Evolutionary conservation across 2,329 filamentous ascomycete species (phyloP).

Genomic region (Aspergillus clavatus): DNA sequence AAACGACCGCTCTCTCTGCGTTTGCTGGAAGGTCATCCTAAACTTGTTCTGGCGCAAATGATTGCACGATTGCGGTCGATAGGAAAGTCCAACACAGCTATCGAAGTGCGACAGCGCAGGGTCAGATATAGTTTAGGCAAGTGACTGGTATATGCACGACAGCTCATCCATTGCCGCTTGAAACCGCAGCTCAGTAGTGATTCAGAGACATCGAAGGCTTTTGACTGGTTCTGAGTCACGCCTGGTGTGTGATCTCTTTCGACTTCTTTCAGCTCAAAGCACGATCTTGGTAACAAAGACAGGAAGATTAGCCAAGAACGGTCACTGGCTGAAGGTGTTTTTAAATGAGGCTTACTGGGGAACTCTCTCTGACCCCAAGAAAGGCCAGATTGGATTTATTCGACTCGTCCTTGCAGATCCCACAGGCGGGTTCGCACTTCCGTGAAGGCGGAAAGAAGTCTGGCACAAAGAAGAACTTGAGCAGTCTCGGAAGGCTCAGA

Average conservation of each 20-base stretch:
- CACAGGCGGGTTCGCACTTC: background rate
- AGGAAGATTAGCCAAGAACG: background rate
- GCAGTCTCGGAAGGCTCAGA: background rate
- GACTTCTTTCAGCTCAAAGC: too few species aligned
- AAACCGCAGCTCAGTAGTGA: slow-evolving; percentile 3
- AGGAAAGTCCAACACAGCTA: slow-evolving; percentile 15
- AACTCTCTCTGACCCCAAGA: background rate
- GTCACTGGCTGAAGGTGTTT: background rate
- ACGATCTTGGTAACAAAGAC: background rate
- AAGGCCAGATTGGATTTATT: background rate
- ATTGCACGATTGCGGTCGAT: slow-evolving; percentile 10
- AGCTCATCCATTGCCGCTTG: slow-evolving; percentile 33
- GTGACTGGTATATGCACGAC: slow-evolving; percentile 22
- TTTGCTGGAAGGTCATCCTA: slow-evolving; percentile 26
- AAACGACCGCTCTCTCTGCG: slow-evolving; percentile 27
- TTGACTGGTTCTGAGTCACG: background rate
- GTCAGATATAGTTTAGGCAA: slow-evolving; percentile 25
- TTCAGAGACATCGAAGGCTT: slow-evolving; percentile 4
- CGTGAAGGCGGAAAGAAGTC: background rate
- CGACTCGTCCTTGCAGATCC: background rate
- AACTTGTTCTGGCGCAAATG: slow-evolving; percentile 8
- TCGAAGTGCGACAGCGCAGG: slow-evolving; percentile 19
- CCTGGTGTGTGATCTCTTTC: background rate
- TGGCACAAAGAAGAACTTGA: too few species aligned
- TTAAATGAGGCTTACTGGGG: background rate